These are phyloP conservation scores for Sporothrix humicola DNA, from an alignment of 2,329 filamentous ascomycete species.

Conservation along the genomic window DNA sequence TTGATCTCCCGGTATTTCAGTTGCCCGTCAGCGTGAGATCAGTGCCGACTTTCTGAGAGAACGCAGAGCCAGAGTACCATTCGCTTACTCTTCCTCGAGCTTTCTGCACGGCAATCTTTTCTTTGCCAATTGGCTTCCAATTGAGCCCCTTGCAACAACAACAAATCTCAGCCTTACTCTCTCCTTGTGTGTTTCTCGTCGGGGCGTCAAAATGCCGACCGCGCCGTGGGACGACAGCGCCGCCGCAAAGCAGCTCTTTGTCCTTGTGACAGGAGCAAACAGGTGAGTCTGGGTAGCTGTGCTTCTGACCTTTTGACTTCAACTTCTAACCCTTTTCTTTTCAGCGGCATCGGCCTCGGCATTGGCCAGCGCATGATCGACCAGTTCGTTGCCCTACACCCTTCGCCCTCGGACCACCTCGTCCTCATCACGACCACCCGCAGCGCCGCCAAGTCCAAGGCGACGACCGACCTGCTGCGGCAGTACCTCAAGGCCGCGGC, in stretches of 20 bases:
- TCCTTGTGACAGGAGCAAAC: conserved; percentile 84
- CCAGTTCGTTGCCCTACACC: conserved; percentile 77
- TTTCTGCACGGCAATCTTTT: background rate
- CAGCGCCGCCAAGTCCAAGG: conserved; percentile 71
- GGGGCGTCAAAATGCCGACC: conserved; percentile 19
- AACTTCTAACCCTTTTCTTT: background rate
- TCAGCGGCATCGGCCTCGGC: conserved; percentile 83
- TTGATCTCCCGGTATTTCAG: background rate
- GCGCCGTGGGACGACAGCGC: conserved; percentile 48
- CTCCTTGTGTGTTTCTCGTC: background rate
- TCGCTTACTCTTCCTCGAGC: background rate
- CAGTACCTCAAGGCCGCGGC: conserved; percentile 60
- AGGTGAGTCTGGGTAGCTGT: conserved; percentile 60
- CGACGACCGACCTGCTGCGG: conserved; percentile 70
- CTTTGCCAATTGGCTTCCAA: background rate
- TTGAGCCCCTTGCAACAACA: background rate
- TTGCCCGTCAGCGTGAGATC: background rate
- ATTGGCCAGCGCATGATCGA: conserved; percentile 86
- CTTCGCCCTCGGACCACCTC: conserved; percentile 70
- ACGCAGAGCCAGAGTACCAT: background rate
- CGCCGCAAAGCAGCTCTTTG: conserved; percentile 58
- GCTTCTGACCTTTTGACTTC: too few relatives aligned
- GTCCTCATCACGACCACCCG: conserved; percentile 85
- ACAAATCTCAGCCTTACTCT: too few relatives aligned
- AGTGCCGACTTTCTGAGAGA: background rate